Evolutionary conservation across 169 alveolate genomes (phyloP).

Genomic region (Amoebophrya sp.): DNA sequence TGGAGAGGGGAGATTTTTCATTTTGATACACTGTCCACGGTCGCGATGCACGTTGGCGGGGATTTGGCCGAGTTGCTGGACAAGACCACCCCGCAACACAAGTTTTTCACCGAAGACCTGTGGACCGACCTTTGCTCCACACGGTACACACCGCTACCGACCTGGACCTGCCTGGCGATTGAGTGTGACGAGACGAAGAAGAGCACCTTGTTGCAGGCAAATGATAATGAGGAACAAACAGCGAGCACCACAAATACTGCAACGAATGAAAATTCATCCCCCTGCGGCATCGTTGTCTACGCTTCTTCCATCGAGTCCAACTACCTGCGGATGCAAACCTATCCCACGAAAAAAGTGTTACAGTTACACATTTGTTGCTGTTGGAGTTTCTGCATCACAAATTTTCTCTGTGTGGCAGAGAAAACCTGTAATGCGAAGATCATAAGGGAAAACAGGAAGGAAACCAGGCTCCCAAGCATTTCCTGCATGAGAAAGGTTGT

Average conservation of each 20-base stretch:
- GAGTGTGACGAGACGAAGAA: neutral
- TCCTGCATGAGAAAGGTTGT: no score
- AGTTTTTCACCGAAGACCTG: neutral
- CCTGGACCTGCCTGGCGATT: neutral
- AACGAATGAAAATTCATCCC: neutral
- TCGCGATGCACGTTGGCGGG: conserved; percentile 4
- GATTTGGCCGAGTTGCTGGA: neutral
- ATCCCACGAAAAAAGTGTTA: no score
- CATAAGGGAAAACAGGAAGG: no score
- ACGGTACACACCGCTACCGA: neutral
- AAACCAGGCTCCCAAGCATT: no score
- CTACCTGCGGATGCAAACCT: conserved; percentile 8
- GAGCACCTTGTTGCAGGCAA: neutral
- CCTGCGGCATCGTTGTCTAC: neutral
- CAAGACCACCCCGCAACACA: neutral
- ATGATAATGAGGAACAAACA: neutral
- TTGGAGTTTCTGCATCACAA: no score
- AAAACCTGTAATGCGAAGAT: no score
- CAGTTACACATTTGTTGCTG: no score
- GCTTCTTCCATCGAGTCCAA: neutral
- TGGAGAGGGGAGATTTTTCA: no score
- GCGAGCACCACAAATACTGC: neutral
- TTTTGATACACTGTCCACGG: no score
- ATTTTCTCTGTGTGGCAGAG: no score
- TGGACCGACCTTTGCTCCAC: neutral